These are phyloP conservation scores for Citrus medica DNA, from an alignment of 345 rosid genomes.

Conservation along the genomic window DNA sequence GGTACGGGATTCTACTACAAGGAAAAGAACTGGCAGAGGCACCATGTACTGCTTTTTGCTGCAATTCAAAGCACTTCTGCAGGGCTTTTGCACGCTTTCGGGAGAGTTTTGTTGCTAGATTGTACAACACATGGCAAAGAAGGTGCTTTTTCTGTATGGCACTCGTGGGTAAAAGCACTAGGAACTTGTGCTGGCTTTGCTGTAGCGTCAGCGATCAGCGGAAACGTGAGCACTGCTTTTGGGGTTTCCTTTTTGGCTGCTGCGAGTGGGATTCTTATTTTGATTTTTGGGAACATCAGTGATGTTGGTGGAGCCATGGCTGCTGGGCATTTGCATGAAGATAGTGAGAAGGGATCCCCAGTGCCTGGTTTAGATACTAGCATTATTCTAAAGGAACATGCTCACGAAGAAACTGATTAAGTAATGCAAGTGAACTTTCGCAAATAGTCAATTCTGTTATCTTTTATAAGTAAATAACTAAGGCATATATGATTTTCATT, in stretches of 20 bases:
- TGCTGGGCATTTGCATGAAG: constrained; percentile 34
- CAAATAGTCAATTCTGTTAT: neutral
- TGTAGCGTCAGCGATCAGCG: constrained; percentile 40
- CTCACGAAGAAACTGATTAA: neutral
- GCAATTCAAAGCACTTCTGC: constrained; percentile 54
- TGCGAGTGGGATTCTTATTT: constrained; percentile 25
- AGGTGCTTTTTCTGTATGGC: constrained; percentile 53
- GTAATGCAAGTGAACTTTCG: neutral
- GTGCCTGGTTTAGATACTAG: neutral
- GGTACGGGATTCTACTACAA: constrained; percentile 42
- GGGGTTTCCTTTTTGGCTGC: constrained; percentile 33
- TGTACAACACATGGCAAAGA: constrained; percentile 49
- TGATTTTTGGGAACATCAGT: constrained; percentile 52
- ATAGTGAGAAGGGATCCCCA: constrained; percentile 3
- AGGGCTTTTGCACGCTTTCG: constrained; percentile 45
- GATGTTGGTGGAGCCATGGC: constrained; percentile 49
- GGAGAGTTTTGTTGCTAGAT: constrained; percentile 44
- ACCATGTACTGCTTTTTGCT: constrained; percentile 34
- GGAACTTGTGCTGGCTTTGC: constrained; percentile 57
- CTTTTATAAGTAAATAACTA: neutral
- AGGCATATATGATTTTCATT: neutral
- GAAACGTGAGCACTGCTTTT: constrained; percentile 32
- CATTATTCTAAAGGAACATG: neutral
- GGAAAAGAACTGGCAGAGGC: constrained; percentile 32
- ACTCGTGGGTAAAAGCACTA: constrained; percentile 36